Base-by-base conservation (phyloP, 1,284 basidiomycete species). In the Neotropicomus parvogracilis region DNA sequence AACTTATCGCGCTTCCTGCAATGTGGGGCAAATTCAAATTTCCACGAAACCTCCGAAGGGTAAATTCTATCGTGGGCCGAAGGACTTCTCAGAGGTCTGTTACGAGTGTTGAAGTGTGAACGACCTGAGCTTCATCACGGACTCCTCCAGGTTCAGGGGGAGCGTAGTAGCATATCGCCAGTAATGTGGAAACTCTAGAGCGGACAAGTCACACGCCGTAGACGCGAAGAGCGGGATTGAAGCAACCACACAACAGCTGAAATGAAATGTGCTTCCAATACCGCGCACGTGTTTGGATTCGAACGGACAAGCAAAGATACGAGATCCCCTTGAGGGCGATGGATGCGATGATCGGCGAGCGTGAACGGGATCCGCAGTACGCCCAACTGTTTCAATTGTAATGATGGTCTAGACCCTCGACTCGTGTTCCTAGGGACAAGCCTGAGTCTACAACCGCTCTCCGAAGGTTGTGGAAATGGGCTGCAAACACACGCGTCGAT, bases 241-340 rank as follows among this genome's bases (percentile, higher is more conserved):
- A 47, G 28, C 54, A 56, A 29, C 14, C 12, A 13, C 37, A 40
- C 9, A 54, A 16, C 14, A 61, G 9, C 1, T 28, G 28, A 37
- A 59, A 28, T 28, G 28, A 37, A 59, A 28, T 2, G 46, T 19
- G n/a, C 16, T 49, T 54, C 48, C 59, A 60, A 14, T 48, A 56
- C 21, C 11, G 32, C 14, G 48, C 47, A 10, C 56, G 44, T 14
- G 16, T 37, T 28, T 31, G 38, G n/a, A 61, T 32, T 3, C 40
- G 44, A 40, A 49, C n/a, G 41, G 1, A 42, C 45, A 13, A 59
- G 44, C n/a, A 59, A 29, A n/a, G 31, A 13, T 13, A 49, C 10
- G 13, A 61, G 44, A n/a, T n/a, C n/a, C n/a, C 17, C 6, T 53
- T 56, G 9, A 4, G n/a, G 6, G 20, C n/a, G n/a, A n/a, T n/a